A percentile compares a stretch with the other conserved stretches of the same genome.
Conservation (phyloP, 192 early-diverging fungal genomes). For the Entomortierella parvispora region DNA sequence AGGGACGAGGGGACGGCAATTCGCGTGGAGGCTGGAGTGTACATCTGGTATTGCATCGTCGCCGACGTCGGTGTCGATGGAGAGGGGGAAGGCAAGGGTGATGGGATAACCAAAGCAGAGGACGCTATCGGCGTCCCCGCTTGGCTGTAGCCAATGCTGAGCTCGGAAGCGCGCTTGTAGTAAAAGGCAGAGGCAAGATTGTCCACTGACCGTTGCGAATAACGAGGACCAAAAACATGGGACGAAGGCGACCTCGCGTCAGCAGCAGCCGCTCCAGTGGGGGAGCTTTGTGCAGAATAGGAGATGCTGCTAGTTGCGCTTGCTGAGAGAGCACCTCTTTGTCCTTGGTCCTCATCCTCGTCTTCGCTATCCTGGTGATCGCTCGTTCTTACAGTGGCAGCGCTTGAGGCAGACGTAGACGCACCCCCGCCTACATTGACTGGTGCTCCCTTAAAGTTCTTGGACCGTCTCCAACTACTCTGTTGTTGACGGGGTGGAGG, state of each 20-base stretch:
- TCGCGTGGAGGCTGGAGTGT: neutral
- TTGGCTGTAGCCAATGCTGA: neutral
- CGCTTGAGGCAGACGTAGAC: neutral
- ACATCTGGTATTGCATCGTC: too few relatives aligned
- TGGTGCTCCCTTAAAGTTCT: neutral
- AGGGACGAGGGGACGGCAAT: constrained; percentile 14
- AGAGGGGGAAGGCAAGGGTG: neutral
- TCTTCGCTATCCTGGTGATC: too few relatives aligned
- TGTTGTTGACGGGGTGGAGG: neutral
- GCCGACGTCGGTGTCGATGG: neutral
- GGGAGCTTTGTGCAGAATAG: too few relatives aligned
- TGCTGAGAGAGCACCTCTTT: too few relatives aligned
- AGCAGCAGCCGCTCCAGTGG: too few relatives aligned
- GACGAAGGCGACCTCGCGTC: too few relatives aligned
- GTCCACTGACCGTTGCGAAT: neutral
- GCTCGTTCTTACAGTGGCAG: neutral
- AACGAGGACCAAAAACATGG: neutral
- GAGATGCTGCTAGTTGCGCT: too few relatives aligned
- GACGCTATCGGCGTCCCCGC: neutral
- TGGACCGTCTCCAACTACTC: neutral
- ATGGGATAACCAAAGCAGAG: neutral
- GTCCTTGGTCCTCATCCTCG: too few relatives aligned
- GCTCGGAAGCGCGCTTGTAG: neutral
- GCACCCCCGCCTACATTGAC: neutral
- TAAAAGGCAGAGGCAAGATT: neutral